Conservation (phyloP, 2,329 filamentous ascomycete species). For the Apiospora koreana region DNA sequence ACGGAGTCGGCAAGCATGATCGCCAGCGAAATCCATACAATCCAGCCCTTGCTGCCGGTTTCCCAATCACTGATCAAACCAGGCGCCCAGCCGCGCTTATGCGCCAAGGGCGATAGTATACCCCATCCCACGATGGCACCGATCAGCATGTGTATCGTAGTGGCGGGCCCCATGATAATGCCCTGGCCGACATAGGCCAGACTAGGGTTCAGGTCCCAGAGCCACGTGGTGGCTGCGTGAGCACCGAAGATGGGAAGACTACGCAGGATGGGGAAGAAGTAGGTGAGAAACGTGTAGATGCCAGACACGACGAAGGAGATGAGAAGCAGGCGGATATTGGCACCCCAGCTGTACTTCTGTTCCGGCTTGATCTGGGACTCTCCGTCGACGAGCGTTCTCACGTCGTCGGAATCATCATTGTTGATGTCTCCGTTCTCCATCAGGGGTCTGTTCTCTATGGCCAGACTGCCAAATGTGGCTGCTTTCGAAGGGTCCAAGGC, state of each 20-base stretch:
- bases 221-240: constrained; percentile 74
- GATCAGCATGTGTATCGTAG: constrained; percentile 92
- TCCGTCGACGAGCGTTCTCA: constrained; percentile 22
- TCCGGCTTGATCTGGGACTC: constrained; percentile 32
- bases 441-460: constrained; percentile 33
- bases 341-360: constrained; percentile 42
- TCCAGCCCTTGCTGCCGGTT: constrained; percentile 94
- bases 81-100: constrained; percentile 83
- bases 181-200: constrained; percentile 97
- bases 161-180: constrained; percentile 97
- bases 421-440: constrained; percentile 21
- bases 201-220: constrained; percentile 95
- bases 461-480: constrained; percentile 34
- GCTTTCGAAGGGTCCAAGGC: constrained; percentile 30
- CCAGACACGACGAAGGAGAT: constrained; percentile 62
- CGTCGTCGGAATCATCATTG: constrained; percentile 21
- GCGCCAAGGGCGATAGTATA: constrained; percentile 84
- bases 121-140: constrained; percentile 91
- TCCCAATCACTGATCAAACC: constrained; percentile 88
- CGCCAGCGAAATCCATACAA: constrained; percentile 92
- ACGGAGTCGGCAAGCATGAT: constrained; percentile 97
- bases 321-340: constrained; percentile 56
- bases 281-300: constrained; percentile 76
- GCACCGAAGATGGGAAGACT: constrained; percentile 85
- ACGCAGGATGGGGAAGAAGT: constrained; percentile 84